Evolutionary conservation across 371 early-diverging fungal species (phyloP), one percentile per base, ranked within the genome.

Genomic region (Saksenaea oblongispora): DNA sequence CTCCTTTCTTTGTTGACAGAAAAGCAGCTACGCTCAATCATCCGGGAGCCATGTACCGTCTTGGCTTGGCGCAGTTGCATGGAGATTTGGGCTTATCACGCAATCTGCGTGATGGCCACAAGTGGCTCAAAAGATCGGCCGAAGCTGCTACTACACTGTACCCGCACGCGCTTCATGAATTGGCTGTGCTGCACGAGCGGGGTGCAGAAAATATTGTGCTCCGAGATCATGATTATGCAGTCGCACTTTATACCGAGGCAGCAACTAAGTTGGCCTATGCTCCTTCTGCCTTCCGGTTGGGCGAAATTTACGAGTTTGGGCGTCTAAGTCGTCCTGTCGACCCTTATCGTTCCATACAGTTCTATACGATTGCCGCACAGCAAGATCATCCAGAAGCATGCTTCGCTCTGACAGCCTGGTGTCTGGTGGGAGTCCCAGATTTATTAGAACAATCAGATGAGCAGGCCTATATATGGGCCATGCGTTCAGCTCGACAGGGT

Each of bases 391-490:
- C 93, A 4, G 95, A 96, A 54, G 94, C 98, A 22, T 91, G 95
- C 77, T 89, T 98, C 74, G 95, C 95, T 1, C 79, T 99, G 28
- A 90, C 94, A 18, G 95, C 95, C 2, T 98, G 98, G 97, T 97
- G 96, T 67, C 74, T 98, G n/a, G 92, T 94, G 1, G 99, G 98
- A 18, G 74, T 81, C 10, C 92, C 92, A n/a, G 80, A 83, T 39
- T 76, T 87, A 1, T 73, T 95, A 24, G 80, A 81, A 13, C 88
- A 87, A 44, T 86, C 88, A 53, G 97, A 98, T 70, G 83, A 86
- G n/a, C 87, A 92, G 64, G 97, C 99, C 11, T 97, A 91, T 76
- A 72, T 87, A 53, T 96, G 96, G 92, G 94, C 94, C 18, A 79
- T 86, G 54, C 85, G 86, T 56, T 95, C 98, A 17, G 74, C 81